Evolutionary conservation across 2,329 filamentous ascomycete species (phyloP).

Genomic region (Calonectria ilicicola): DNA sequence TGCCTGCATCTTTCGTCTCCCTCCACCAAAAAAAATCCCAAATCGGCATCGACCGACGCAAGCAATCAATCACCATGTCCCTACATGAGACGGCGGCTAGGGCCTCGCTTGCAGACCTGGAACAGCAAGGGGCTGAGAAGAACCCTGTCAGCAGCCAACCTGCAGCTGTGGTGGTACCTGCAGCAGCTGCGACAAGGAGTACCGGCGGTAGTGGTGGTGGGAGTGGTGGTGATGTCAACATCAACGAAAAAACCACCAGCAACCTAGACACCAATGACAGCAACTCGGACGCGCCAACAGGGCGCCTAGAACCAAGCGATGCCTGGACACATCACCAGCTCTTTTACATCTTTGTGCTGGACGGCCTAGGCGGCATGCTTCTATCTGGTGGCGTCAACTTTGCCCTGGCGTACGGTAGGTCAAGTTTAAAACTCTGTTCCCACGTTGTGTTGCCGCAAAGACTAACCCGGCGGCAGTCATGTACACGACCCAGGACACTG

Average conservation of each 20-base stretch:
- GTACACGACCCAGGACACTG: slow-evolving; percentile 56
- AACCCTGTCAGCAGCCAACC: slow-evolving; percentile 25
- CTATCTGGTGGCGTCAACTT: slow-evolving; percentile 63
- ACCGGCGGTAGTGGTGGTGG: background rate
- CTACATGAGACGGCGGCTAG: slow-evolving; percentile 39
- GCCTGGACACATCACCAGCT: slow-evolving; percentile 54
- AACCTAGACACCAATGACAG: background rate
- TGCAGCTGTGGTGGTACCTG: background rate
- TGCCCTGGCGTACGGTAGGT: slow-evolving; percentile 59
- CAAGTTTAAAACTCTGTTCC: background rate
- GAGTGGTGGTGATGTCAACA: background rate
- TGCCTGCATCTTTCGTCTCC: background rate
- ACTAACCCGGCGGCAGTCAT: slow-evolving; percentile 51
- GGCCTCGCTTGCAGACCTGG: slow-evolving; percentile 31
- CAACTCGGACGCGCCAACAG: background rate
- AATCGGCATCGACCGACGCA: background rate
- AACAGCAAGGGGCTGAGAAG: slow-evolving; percentile 24
- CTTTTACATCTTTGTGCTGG: slow-evolving; percentile 60
- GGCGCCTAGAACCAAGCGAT: slow-evolving; percentile 49
- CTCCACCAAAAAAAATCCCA: background rate
- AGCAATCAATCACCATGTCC: slow-evolving; percentile 9
- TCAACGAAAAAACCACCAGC: background rate
- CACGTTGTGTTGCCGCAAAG: no score
- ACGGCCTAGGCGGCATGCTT: slow-evolving; percentile 57
- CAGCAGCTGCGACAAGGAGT: background rate